Percentiles rank a stretch among this genome's conserved stretches.
phyloP scores from a whole-genome alignment of 2,329 filamentous ascomycete genomes.

The Diaporthe ampelina region DNA sequence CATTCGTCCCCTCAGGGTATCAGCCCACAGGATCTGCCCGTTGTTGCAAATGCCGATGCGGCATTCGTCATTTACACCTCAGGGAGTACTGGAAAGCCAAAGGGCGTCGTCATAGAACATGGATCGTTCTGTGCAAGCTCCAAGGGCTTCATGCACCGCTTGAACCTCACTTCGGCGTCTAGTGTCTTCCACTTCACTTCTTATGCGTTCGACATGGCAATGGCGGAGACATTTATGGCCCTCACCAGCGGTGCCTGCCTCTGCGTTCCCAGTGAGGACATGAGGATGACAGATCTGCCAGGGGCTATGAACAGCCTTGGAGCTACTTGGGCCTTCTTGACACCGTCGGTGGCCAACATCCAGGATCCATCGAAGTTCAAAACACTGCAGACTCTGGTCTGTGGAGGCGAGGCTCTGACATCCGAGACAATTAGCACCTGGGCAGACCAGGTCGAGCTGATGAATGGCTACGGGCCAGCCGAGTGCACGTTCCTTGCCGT shows the following conservation, averaged over 20 bases:
- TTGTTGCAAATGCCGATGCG: background rate
- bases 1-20: background rate
- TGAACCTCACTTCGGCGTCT: background rate
- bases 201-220: slow-evolving; percentile 17
- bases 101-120: slow-evolving; percentile 58
- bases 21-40: background rate
- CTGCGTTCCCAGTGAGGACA: slow-evolving; percentile 42
- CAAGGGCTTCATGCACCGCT: background rate
- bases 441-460: slow-evolving; percentile 35
- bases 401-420: slow-evolving; percentile 44
- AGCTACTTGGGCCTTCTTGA: slow-evolving; percentile 44
- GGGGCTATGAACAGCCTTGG: slow-evolving; percentile 44
- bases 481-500: slow-evolving; percentile 38
- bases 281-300: slow-evolving; percentile 53
- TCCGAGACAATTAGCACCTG: slow-evolving; percentile 40
- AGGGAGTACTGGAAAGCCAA: slow-evolving; percentile 67
- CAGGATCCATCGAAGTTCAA: slow-evolving; percentile 40
- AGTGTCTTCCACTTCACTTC: slow-evolving; percentile 10
- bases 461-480: slow-evolving; percentile 44
- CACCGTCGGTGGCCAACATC: slow-evolving; percentile 45
- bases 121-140: slow-evolving; percentile 8
- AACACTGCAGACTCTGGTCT: slow-evolving; percentile 39
- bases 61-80: slow-evolving; percentile 64
- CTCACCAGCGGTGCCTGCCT: slow-evolving; percentile 27
- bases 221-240: background rate